phyloP scores from a whole-genome alignment of 163 green algal genomes.

The Scenedesmus sp. region DNA sequence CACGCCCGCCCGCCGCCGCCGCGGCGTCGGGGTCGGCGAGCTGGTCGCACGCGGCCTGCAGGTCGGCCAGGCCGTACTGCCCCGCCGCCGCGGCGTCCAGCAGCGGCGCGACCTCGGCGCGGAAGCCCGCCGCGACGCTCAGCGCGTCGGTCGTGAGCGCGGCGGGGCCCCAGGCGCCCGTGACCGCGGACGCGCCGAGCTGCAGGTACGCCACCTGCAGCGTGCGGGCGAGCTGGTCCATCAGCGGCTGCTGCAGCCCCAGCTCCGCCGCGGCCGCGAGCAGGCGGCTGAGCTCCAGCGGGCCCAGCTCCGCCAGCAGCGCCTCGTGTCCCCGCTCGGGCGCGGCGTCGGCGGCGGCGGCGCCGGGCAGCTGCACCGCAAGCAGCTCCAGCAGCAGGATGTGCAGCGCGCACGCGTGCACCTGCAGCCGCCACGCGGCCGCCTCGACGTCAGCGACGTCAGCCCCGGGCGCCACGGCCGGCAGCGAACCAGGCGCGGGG shows the following conservation, averaged over 20 bases:
- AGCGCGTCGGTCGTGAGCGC: not conserved
- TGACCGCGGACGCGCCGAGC: conserved; percentile 8
- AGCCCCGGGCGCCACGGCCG: not conserved
- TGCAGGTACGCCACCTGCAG: conserved; percentile 40
- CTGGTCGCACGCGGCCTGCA: conserved; percentile 14
- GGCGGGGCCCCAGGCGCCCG: conserved; percentile 21
- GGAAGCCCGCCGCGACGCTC: not conserved
- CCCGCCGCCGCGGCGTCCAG: conserved; percentile 23
- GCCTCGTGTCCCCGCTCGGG: too few relatives aligned
- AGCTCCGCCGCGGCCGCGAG: conserved; percentile 3
- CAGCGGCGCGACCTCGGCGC: conserved; percentile 35
- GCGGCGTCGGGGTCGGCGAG: conserved; percentile 21
- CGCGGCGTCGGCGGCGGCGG: too few relatives aligned
- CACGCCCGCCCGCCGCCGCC: not conserved
- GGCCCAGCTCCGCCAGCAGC: conserved; percentile 7
- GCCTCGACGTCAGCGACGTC: conserved; percentile 18
- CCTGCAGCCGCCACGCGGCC: conserved; percentile 23
- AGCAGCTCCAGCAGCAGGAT: conserved; percentile 46
- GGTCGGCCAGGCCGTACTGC: conserved; percentile 37
- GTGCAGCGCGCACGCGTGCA: conserved; percentile 32
- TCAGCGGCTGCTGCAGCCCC: conserved; percentile 22
- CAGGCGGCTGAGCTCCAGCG: not conserved
- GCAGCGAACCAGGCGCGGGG: not conserved
- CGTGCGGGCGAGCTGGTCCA: conserved; percentile 8
- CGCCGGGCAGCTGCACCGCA: conserved; percentile 19